Evolutionary conservation across 1,139 yeast genomes (phyloP).

Genomic region (Candida tropicalis): DNA sequence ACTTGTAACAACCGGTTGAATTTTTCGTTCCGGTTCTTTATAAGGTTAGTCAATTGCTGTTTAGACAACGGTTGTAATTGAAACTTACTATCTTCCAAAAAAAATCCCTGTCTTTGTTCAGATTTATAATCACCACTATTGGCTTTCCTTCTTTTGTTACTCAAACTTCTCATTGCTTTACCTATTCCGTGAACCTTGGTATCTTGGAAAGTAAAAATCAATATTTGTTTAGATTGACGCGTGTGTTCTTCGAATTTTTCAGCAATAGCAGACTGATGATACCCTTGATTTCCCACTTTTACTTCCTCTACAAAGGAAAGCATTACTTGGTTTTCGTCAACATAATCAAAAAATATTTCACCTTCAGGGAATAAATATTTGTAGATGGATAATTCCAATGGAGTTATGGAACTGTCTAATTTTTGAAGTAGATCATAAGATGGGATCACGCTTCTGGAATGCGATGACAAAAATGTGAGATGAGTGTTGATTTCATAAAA

Average conservation of each 20-base stretch:
- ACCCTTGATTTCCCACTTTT: conserved; percentile 44
- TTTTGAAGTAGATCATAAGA: conserved; percentile 37
- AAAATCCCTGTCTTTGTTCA: conserved; percentile 22
- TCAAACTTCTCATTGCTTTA: conserved; percentile 25
- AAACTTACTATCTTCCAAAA: conserved; percentile 28
- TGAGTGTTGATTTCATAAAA: conserved; percentile 44
- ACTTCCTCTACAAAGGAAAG: conserved; percentile 36
- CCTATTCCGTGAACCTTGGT: conserved; percentile 52
- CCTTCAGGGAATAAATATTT: conserved; percentile 68
- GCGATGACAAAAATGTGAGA: conserved; percentile 44
- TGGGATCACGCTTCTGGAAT: conserved; percentile 46
- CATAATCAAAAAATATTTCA: conserved; percentile 65
- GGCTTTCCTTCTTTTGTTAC: conserved; percentile 18
- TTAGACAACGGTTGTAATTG: conserved; percentile 28
- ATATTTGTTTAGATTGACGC: conserved; percentile 45
- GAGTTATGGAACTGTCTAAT: conserved; percentile 31
- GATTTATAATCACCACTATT: conserved; percentile 12
- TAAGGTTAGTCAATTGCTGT: conserved; percentile 55
- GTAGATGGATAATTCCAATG: conserved; percentile 63
- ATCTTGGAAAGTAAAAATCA: conserved; percentile 80
- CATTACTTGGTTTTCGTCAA: conserved; percentile 63
- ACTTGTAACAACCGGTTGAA: conserved; percentile 37
- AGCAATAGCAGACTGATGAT: conserved; percentile 36
- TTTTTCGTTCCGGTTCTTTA: conserved; percentile 56
- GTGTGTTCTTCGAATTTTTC: conserved; percentile 32